Conservation (phyloP, 129 eudicot species). For the Arctium minus region DNA sequence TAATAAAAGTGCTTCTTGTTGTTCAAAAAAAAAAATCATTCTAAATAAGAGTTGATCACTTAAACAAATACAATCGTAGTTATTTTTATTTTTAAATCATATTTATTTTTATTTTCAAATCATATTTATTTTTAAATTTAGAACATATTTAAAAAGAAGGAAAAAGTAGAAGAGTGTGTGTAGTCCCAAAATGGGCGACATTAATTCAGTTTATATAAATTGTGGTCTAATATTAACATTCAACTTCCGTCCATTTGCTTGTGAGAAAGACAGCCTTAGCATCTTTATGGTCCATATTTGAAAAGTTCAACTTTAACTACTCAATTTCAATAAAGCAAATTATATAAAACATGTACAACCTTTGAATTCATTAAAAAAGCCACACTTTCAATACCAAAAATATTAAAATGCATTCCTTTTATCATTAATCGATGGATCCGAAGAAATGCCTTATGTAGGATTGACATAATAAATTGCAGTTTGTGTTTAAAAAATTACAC, state of each 20-base stretch:
- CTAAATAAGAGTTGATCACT: too few species aligned
- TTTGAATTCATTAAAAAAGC: not conserved
- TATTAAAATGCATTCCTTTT: not conserved
- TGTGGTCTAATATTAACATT: slow-evolving; percentile 25
- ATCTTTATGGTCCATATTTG: slow-evolving; percentile 35
- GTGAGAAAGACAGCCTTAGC: slow-evolving; percentile 26
- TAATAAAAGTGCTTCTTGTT: too few species aligned
- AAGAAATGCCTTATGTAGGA: too few species aligned
- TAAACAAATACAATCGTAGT: not conserved
- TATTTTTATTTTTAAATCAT: not conserved
- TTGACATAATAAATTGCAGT: too few species aligned
- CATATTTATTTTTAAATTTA: not conserved
- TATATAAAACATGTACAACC: not conserved
- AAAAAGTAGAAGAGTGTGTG: not conserved
- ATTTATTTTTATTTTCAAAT: not conserved
- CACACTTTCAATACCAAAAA: slow-evolving; percentile 10
- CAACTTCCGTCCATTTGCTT: slow-evolving; percentile 35
- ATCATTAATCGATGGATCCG: not conserved
- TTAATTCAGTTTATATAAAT: slow-evolving; percentile 3
- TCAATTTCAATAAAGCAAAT: not conserved
- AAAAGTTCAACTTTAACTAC: slow-evolving; percentile 27
- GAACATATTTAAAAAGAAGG: not conserved
- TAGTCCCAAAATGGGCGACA: slow-evolving; percentile 39
- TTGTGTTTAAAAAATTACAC: too few species aligned
- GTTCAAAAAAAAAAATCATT: too few species aligned